Conservation (phyloP, 768 basidiomycete species). For the Russula brevipes region DNA sequence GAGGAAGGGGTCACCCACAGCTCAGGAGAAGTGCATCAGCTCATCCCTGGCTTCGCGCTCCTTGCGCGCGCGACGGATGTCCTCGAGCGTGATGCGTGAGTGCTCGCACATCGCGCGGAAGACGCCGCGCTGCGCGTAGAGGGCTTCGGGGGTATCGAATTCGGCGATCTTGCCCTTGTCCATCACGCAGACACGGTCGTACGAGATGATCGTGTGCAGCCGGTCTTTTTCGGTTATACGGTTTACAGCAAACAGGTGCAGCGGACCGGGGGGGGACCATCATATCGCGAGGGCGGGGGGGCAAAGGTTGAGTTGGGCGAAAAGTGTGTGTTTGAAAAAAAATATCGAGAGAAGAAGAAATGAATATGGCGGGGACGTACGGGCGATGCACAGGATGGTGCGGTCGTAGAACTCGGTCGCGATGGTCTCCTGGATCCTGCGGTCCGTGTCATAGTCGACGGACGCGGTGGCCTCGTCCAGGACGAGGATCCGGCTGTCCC, state of each 20-base stretch:
- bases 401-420: conserved; percentile 75
- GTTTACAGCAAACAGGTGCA: neutral
- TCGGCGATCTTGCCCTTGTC: conserved; percentile 79
- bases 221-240: conserved; percentile 48
- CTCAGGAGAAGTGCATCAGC: neutral
- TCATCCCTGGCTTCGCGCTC: conserved; percentile 14
- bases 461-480: conserved; percentile 90
- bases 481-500: conserved; percentile 77
- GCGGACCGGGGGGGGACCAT: too few relatives aligned
- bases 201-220: conserved; percentile 78
- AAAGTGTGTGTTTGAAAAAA: neutral
- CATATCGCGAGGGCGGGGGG: too few relatives aligned
- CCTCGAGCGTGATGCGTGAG: conserved; percentile 68
- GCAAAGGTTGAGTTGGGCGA: too few relatives aligned
- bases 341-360: conserved; percentile 16
- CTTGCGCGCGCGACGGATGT: conserved; percentile 46
- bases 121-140: conserved; percentile 59
- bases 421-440: conserved; percentile 89
- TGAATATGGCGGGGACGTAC: conserved; percentile 37
- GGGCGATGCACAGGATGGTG: conserved; percentile 84
- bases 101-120: conserved; percentile 86
- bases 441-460: conserved; percentile 85
- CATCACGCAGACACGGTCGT: conserved; percentile 86
- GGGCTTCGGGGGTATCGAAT: conserved; percentile 70
- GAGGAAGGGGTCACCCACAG: too few relatives aligned